Conservation (phyloP, 2,329 filamentous ascomycete species). For the Trichoderma semiorbis region DNA sequence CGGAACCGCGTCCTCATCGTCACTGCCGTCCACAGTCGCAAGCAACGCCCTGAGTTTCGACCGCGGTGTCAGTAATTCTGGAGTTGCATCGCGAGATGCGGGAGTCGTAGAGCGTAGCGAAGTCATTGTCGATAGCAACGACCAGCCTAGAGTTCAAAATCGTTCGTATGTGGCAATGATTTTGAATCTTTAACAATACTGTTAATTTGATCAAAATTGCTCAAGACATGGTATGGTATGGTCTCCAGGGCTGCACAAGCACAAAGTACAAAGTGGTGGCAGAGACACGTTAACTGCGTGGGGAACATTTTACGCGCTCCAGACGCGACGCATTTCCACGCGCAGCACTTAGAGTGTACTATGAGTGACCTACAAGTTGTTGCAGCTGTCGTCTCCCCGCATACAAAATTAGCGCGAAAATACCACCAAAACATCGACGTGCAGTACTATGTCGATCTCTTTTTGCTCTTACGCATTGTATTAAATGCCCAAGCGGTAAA, state of each 20-base stretch:
- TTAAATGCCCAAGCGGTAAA: background rate
- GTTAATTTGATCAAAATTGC: background rate
- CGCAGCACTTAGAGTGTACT: slow-evolving; percentile 16
- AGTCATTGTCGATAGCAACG: slow-evolving; percentile 41
- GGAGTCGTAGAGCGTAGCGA: slow-evolving; percentile 47
- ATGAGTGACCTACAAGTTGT: background rate
- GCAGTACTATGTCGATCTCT: background rate
- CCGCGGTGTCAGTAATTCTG: slow-evolving; percentile 46
- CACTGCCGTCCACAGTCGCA: slow-evolving; percentile 48
- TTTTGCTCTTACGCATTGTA: background rate
- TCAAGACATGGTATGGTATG: background rate
- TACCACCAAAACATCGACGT: background rate
- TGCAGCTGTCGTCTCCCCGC: background rate
- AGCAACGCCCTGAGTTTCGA: slow-evolving; percentile 55
- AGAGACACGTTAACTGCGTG: slow-evolving; percentile 24
- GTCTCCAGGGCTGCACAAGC: background rate
- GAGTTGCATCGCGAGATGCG: slow-evolving; percentile 38
- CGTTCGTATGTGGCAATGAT: background rate
- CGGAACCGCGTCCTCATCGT: slow-evolving; percentile 39
- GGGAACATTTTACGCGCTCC: slow-evolving; percentile 31
- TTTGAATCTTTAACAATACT: background rate
- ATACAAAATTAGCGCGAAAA: background rate
- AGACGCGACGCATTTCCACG: slow-evolving; percentile 27
- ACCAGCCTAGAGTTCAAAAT: background rate
- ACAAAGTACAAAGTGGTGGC: background rate